A percentile compares a stretch with the other conserved stretches of the same genome.
These are phyloP conservation scores for Theileria parva DNA, from an alignment of 169 alveolate genomes.

Conservation along the genomic window DNA sequence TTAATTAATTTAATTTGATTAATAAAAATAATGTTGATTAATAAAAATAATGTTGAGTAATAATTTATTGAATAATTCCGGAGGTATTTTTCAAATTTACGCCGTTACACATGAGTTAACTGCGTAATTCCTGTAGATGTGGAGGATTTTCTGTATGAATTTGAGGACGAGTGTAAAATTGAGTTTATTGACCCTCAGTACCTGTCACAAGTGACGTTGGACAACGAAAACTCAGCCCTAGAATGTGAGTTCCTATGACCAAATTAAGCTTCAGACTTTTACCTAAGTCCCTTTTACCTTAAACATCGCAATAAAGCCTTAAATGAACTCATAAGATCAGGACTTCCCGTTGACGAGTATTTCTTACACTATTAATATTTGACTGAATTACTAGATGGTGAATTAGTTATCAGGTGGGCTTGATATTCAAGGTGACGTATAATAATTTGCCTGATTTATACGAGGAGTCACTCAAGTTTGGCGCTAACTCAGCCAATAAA, in stretches of 20 bases:
- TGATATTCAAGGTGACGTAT: conserved; percentile 63
- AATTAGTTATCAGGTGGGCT: conserved; percentile 52
- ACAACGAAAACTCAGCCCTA: conserved; percentile 63
- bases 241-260: conserved; percentile 20
- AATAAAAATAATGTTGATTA: too few relatives aligned
- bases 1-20: too few relatives aligned
- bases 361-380: not conserved
- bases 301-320: conserved; percentile 60
- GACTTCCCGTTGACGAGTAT: conserved; percentile 50
- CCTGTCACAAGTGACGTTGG: conserved; percentile 42
- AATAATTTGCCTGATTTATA: conserved; percentile 45
- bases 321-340: conserved; percentile 58
- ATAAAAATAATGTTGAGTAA: too few relatives aligned
- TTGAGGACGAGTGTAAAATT: conserved; percentile 52
- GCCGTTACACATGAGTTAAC: not conserved
- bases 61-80: too few relatives aligned
- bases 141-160: conserved; percentile 44
- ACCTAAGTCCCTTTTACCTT: conserved; percentile 64
- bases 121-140: conserved; percentile 2
- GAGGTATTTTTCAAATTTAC: too few relatives aligned
- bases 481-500: conserved; percentile 28
- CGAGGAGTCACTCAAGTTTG: conserved; percentile 17
- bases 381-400: too few relatives aligned
- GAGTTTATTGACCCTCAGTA: conserved; percentile 61
- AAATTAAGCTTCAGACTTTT: conserved; percentile 35